Conservation (phyloP, 352 stramenopile species). For the Phytophthora boehmeriae region DNA sequence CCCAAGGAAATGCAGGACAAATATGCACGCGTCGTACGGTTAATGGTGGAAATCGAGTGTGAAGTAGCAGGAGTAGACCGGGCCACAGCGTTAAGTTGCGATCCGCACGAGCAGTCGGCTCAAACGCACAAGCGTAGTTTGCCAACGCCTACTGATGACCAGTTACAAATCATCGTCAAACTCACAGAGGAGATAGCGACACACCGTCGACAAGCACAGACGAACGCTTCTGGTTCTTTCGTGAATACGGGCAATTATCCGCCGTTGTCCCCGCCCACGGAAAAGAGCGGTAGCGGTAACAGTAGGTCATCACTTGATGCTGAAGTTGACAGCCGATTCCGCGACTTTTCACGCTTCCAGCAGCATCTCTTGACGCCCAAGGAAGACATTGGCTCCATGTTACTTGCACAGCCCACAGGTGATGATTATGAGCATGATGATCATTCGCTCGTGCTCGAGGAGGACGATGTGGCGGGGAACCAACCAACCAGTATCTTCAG, state of each 20-base stretch:
- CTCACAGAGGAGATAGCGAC: constrained; percentile 77
- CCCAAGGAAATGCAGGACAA: constrained; percentile 88
- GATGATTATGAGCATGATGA: constrained; percentile 55
- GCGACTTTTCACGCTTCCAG: constrained; percentile 87
- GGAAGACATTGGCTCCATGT: constrained; percentile 56
- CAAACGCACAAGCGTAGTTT: constrained; percentile 64
- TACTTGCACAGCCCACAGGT: constrained; percentile 40
- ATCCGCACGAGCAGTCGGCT: constrained; percentile 33
- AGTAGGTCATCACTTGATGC: constrained; percentile 34
- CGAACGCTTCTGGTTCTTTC: constrained; percentile 26
- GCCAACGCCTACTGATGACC: constrained; percentile 83
- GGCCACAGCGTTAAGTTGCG: constrained; percentile 63
- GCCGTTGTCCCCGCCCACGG: constrained; percentile 43
- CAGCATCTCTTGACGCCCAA: constrained; percentile 86
- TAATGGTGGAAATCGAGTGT: constrained; percentile 89
- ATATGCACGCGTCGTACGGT: constrained; percentile 79
- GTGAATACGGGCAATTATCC: constrained; percentile 37
- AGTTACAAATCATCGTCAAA: constrained; percentile 82
- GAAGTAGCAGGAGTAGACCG: constrained; percentile 79
- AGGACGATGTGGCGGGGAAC: constrained; percentile 71
- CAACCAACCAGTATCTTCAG: constrained; percentile 80
- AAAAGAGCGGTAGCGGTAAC: constrained; percentile 19
- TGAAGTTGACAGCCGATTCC: constrained; percentile 74
- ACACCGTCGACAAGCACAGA: constrained; percentile 63
- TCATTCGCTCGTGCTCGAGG: constrained; percentile 51